phyloP scores from a whole-genome alignment of 164 flowering plant species.

The Saururus chinensis region DNA sequence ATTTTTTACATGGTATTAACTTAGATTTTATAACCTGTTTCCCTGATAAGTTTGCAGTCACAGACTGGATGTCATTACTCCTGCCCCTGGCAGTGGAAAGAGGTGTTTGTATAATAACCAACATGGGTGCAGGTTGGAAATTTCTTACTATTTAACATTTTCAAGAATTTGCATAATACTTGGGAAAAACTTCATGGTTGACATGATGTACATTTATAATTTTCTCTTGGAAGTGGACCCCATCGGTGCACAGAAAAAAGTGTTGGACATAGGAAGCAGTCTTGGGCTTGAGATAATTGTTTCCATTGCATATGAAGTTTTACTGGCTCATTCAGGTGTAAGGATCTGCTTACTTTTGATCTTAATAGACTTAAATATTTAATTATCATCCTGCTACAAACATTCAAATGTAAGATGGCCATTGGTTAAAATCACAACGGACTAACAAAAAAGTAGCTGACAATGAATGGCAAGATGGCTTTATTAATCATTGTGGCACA shows the following conservation, averaged over 20 bases:
- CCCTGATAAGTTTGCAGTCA: conserved; percentile 32
- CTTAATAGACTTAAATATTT: neutral
- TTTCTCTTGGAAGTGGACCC: conserved; percentile 55
- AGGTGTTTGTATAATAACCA: conserved; percentile 79
- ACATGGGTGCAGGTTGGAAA: conserved; percentile 91
- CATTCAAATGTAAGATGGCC: neutral
- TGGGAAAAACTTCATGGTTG: neutral
- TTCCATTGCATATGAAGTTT: conserved; percentile 68
- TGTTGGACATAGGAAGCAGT: conserved; percentile 47
- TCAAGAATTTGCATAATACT: neutral
- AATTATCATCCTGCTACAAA: too few species aligned
- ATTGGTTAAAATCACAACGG: too few species aligned
- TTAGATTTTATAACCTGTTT: too few species aligned
- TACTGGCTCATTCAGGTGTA: conserved; percentile 32
- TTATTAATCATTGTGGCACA: too few species aligned
- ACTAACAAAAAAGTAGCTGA: too few species aligned
- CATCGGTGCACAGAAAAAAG: conserved; percentile 69
- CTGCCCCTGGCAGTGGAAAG: conserved; percentile 78
- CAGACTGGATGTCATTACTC: conserved; percentile 76
- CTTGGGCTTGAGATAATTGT: conserved; percentile 58
- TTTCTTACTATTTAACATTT: neutral
- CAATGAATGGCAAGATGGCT: too few species aligned
- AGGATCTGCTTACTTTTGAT: neutral
- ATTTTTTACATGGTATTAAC: neutral
- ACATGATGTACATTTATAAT: neutral